Percentiles rank a stretch among this genome's conserved stretches.
Conservation (phyloP, 495 filamentous ascomycete genomes). For the Hyaloscypha hepaticicola region DNA sequence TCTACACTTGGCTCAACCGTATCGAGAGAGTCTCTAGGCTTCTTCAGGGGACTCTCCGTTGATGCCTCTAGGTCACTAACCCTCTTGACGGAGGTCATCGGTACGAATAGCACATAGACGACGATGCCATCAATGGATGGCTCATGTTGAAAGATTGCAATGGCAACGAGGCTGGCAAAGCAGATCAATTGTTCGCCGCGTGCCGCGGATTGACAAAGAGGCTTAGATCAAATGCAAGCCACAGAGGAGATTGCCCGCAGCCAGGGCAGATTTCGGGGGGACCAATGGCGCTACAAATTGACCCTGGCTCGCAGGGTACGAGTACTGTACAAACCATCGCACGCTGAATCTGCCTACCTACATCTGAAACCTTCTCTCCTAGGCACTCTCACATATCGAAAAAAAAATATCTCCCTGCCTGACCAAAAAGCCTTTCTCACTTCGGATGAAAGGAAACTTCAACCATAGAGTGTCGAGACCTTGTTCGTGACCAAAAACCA, state of each 20-base stretch:
- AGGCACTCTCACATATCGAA: neutral
- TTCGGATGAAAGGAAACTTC: neutral
- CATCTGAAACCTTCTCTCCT: neutral
- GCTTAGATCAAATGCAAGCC: neutral
- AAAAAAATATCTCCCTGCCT: too few species aligned
- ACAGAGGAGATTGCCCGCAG: neutral
- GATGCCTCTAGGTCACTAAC: neutral
- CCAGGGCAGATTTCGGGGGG: neutral
- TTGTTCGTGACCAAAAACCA: neutral
- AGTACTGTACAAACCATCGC: neutral
- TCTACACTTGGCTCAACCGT: neutral
- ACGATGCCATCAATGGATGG: neutral
- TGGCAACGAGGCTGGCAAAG: neutral
- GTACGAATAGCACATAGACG: neutral
- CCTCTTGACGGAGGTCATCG: neutral
- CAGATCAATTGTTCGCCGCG: neutral
- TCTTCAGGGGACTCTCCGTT: neutral
- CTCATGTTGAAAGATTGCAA: neutral
- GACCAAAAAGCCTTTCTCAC: too few species aligned
- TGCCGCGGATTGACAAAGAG: neutral
- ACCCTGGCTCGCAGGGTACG: too few species aligned
- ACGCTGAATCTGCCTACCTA: neutral
- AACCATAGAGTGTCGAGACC: neutral
- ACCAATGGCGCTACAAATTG: neutral
- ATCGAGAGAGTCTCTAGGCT: neutral